These are phyloP conservation scores for Penicillium decumbens DNA, from an alignment of 2,329 filamentous ascomycete species.

Conservation along the genomic window DNA sequence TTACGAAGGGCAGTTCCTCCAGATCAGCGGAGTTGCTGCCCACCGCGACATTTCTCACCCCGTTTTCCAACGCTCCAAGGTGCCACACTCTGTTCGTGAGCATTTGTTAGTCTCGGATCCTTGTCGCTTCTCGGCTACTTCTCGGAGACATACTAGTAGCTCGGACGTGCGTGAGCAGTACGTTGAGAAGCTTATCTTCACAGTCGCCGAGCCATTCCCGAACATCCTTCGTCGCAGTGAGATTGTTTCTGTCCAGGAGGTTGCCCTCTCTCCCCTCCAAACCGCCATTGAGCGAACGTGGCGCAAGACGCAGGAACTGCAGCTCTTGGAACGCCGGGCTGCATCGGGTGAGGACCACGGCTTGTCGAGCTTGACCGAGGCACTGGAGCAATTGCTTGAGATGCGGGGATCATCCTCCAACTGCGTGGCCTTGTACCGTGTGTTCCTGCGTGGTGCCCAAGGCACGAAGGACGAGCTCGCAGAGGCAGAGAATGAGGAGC, in stretches of 20 bases:
- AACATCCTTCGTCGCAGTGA: conserved; percentile 86
- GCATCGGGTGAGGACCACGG: conserved; percentile 67
- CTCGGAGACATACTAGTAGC: conserved; percentile 64
- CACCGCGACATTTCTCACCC: conserved; percentile 78
- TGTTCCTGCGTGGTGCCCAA: conserved; percentile 58
- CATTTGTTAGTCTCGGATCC: conserved; percentile 75
- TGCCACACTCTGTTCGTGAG: conserved; percentile 78
- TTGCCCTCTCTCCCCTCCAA: conserved; percentile 69
- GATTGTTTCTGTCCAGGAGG: conserved; percentile 64
- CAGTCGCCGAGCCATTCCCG: conserved; percentile 79
- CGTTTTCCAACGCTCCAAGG: conserved; percentile 81
- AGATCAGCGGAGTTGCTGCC: conserved; percentile 73
- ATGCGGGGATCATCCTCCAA: conserved; percentile 67
- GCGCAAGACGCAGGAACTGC: conserved; percentile 83
- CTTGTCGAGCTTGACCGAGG: conserved; percentile 66
- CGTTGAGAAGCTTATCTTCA: conserved; percentile 79
- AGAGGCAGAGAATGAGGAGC: conserved; percentile 37
- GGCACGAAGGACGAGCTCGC: conserved; percentile 39
- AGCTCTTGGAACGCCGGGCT: conserved; percentile 68
- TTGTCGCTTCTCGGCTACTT: conserved; percentile 71
- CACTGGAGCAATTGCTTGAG: conserved; percentile 72
- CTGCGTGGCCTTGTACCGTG: conserved; percentile 72
- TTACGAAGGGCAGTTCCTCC: conserved; percentile 83
- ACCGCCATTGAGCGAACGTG: conserved; percentile 87
- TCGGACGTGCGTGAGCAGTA: conserved; percentile 65